Base-by-base conservation (phyloP, 805 yeast species). In the Helenozyma baotianmanensis region DNA sequence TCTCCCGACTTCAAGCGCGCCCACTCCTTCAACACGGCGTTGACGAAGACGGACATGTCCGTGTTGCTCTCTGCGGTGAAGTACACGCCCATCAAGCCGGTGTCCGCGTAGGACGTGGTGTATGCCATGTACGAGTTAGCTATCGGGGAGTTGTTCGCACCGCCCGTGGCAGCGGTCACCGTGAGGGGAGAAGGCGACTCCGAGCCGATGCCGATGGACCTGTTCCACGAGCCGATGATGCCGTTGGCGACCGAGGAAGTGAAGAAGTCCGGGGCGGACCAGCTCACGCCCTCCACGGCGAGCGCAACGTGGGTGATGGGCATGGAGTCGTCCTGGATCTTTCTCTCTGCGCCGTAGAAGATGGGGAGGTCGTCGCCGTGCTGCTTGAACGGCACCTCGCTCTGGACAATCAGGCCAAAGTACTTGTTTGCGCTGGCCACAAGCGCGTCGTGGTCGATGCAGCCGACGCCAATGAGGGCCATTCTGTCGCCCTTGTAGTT, bases 401-500 rank as follows among this genome's bases (percentile, higher is more conserved):
- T 60, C 14, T 65, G 61, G 30, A 78, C 72, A 30, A 84, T 72
- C 48, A 79, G 82, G 9, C 86, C 86, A 57, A 92, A 92, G 52
- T 77, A 74, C 55, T 76, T 68, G 44, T 80, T 72, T 3, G 97
- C 97, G 39, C 79, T 70, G 43, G 69, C 53, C 16, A 88, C 95
- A 35, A 92, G 74, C 43, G 82, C 79, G 6, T 80, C 83, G 62
- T 92, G 99, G 50, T 86, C 77, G 15, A 92, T 94, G 27, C 89
- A 82, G 14, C 99, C 99, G 1, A 94, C 88, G 25, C 96, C 97
- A 25, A 89, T 95, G n/a, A 92, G 70, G 1, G 92, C 97, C 97
- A 92, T 92, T 53, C 97, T 72, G 62, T 92, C 97, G 25, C 97
- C 95, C 53, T 83, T 84, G 64, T 92, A 92, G 67, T 92, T 92